These are phyloP conservation scores for Globisporangium viniferum DNA, from an alignment of 352 stramenopile genomes.

Conservation along the genomic window DNA sequence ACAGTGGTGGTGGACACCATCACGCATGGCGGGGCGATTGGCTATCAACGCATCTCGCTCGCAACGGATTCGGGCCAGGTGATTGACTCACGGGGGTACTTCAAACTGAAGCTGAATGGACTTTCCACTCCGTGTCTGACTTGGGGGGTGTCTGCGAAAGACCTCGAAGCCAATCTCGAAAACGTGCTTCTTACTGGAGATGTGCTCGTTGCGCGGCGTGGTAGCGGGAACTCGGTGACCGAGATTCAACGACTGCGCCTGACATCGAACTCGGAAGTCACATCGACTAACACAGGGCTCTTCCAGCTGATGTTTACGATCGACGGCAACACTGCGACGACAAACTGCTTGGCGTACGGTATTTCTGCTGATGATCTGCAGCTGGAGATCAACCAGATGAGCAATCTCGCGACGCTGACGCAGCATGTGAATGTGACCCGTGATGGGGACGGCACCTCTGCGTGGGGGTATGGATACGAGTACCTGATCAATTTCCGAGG, in stretches of 20 bases:
- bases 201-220: constrained; percentile 54
- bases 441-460: constrained; percentile 52
- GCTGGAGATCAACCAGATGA: constrained; percentile 55
- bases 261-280: constrained; percentile 64
- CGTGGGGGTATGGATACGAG: constrained; percentile 78
- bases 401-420: constrained; percentile 31
- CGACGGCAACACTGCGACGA: constrained; percentile 44
- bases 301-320: constrained; percentile 69
- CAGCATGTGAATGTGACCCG: constrained; percentile 69
- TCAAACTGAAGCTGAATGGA: constrained; percentile 31
- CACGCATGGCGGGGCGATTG: constrained; percentile 75
- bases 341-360: constrained; percentile 71
- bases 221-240: constrained; percentile 56
- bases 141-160: constrained; percentile 49
- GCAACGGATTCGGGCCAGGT: constrained; percentile 81
- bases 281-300: constrained; percentile 32
- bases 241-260: constrained; percentile 71
- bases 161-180: constrained; percentile 50
- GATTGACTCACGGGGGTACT: constrained; percentile 53
- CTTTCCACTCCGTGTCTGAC: constrained; percentile 38
- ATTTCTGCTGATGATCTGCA: constrained; percentile 58
- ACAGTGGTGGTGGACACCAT: constrained; percentile 38
- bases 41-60: constrained; percentile 76
- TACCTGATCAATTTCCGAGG: constrained; percentile 69
- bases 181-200: constrained; percentile 32